phyloP scores from a whole-genome alignment of 106 monocot genomes.

The Xerophyta viscosa region DNA sequence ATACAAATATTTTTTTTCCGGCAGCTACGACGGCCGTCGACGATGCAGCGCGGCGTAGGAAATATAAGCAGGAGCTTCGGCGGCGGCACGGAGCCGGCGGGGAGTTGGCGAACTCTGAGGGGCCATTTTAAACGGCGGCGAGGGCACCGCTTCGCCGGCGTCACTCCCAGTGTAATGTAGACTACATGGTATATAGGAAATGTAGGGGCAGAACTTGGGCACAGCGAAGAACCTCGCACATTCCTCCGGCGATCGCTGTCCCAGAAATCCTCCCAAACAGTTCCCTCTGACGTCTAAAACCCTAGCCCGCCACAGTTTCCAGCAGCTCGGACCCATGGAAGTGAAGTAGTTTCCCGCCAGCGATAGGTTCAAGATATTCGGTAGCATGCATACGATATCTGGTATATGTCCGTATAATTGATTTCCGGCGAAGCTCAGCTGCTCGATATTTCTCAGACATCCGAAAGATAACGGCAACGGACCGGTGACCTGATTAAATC shows the following conservation, averaged over 20 bases:
- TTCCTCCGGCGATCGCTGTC: slow-evolving; percentile 18
- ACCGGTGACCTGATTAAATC: slow-evolving; percentile 34
- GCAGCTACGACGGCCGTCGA: not conserved
- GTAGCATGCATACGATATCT: slow-evolving; percentile 27
- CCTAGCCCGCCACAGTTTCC: slow-evolving; percentile 10
- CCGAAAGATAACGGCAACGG: slow-evolving; percentile 43
- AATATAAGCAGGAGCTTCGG: not conserved
- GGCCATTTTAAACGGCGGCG: not conserved
- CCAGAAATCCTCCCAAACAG: slow-evolving; percentile 20
- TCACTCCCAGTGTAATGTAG: not conserved
- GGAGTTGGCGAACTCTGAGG: not conserved
- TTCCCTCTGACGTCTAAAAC: slow-evolving; percentile 18
- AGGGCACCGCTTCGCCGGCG: not conserved
- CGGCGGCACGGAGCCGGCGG: not conserved
- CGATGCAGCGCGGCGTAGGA: not conserved
- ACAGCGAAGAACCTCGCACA: slow-evolving; percentile 10
- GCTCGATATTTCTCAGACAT: slow-evolving; percentile 34
- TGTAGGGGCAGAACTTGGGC: slow-evolving; percentile 24
- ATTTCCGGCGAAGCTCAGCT: slow-evolving; percentile 61
- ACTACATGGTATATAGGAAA: slow-evolving; percentile 9
- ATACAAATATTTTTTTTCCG: too few relatives aligned
- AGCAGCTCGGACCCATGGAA: slow-evolving; percentile 17
- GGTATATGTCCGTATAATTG: slow-evolving; percentile 43
- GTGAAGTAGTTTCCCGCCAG: slow-evolving; percentile 37
- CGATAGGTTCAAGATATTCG: slow-evolving; percentile 19